These are phyloP conservation scores for Insectozyma bohioensis DNA, from an alignment of 1,139 yeast genomes.

Conservation along the genomic window DNA sequence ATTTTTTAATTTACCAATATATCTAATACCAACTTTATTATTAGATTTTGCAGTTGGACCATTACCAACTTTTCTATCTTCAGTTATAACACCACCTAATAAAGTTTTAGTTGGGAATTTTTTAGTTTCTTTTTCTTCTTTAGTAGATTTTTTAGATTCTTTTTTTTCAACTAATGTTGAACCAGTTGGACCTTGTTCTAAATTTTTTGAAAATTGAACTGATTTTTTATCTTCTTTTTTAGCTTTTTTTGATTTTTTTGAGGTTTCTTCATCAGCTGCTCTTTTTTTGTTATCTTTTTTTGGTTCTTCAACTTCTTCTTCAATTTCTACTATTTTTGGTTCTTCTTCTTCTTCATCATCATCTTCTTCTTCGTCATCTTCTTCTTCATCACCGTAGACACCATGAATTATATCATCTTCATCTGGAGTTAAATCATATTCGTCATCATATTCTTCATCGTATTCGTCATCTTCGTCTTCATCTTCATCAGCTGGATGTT, in stretches of 20 bases:
- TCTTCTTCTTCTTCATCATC: conserved; percentile 57
- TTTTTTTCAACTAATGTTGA: conserved; percentile 37
- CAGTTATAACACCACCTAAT: conserved; percentile 90
- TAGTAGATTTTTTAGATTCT: conserved; percentile 20
- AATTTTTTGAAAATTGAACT: conserved; percentile 84
- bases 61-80: conserved; percentile 86
- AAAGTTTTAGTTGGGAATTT: conserved; percentile 71
- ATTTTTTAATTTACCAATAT: conserved; percentile 94
- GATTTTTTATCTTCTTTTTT: conserved; percentile 54
- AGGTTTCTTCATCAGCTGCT: conserved; percentile 33
- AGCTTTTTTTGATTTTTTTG: conserved; percentile 45
- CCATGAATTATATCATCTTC: conserved; percentile 73
- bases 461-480: conserved; percentile 51
- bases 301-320: conserved; percentile 58
- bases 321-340: conserved; percentile 50
- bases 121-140: conserved; percentile 25
- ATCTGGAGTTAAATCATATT: conserved; percentile 87
- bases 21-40: conserved; percentile 91
- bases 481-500: conserved; percentile 84
- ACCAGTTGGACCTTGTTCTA: conserved; percentile 91
- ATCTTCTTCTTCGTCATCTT: conserved; percentile 54
- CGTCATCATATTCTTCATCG: conserved; percentile 62
- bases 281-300: conserved; percentile 27
- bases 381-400: conserved; percentile 62
- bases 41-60: conserved; percentile 90